Evolutionary conservation across 148 eudicot genomes (phyloP).

Genomic region (Chenopodium album): DNA sequence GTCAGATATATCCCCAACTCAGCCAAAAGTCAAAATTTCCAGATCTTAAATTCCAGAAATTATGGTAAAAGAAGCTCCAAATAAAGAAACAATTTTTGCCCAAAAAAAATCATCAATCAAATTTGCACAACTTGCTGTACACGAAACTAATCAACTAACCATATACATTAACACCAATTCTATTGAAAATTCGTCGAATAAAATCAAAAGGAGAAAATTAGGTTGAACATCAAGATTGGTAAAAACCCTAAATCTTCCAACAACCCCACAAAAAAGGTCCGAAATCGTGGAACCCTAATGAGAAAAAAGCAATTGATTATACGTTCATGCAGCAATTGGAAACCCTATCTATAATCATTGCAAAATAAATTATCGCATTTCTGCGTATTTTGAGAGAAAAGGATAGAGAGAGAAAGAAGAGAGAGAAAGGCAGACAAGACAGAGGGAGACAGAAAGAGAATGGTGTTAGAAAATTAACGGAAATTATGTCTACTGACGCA

Average conservation of each 20-base stretch:
- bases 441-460: slow-evolving; percentile 19
- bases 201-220: slow-evolving; percentile 3
- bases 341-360: slow-evolving; percentile 11
- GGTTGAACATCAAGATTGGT: slow-evolving; percentile 12
- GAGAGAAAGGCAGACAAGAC: slow-evolving; percentile 4
- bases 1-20: slow-evolving; percentile 25
- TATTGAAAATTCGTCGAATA: neutral
- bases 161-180: neutral
- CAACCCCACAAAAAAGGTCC: neutral
- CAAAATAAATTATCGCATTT: slow-evolving; percentile 15
- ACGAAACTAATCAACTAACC: neutral
- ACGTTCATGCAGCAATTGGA: slow-evolving; percentile 17
- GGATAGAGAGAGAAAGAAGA: slow-evolving; percentile 13
- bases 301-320: slow-evolving; percentile 7
- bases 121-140: slow-evolving; percentile 24
- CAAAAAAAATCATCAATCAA: slow-evolving; percentile 18
- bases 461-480: slow-evolving; percentile 20
- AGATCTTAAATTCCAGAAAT: slow-evolving; percentile 12
- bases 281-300: slow-evolving; percentile 29
- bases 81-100: neutral
- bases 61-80: neutral
- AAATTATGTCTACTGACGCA: slow-evolving; percentile 4
- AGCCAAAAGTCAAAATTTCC: slow-evolving; percentile 19
- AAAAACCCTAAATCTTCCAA: slow-evolving; percentile 35
- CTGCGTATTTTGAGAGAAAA: neutral